Evolutionary conservation across 371 early-diverging fungal genomes (phyloP), one percentile per base, ranked within the genome.

Genomic region (Rhizopus arrhizus): DNA sequence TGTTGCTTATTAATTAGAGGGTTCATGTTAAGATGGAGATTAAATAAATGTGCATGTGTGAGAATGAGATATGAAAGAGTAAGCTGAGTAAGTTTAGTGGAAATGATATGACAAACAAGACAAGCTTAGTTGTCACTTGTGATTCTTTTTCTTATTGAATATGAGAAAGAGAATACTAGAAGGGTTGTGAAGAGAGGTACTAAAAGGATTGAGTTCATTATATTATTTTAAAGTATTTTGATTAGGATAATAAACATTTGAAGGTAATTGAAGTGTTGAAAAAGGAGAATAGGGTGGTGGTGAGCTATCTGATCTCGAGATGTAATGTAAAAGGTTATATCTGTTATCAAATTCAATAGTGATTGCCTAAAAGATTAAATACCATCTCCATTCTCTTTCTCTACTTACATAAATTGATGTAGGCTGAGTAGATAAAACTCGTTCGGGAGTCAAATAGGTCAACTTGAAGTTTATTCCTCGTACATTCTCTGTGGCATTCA

Each of bases 401-500:
- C 10, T 5, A 13, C 15, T 75, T 70, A 65, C 75, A 70, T 75
- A 75, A 45, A 32, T 58, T 29, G 61, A 57, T 13, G 65, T 58
- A 43, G 59, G 64, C 10, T 60, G 33, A 47, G 59, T 45, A 32
- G 64, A 48, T 16, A 56, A n/a, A 28, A 61, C 56, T 6, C 66
- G 65, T 22, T 73, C 73, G 61, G 71, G 62, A 47, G 72, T 56
- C 33, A 65, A 55, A 38, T 62, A 69, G 41, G 57, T 59, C 32
- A 77, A 52, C 40, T 72, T 72, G 53, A 70, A 73, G 47, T 77
- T 77, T 40, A 77, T 77, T 29, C 77, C 77, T 29, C 77, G 72
- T 15, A 77, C 74, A 71, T 77, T 77, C 68, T 77, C 77, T n/a
- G 74, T 77, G 8, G 74, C 77, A 62, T 77, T 77, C 70, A 77